Conservation (phyloP, 2,329 filamentous ascomycete species). For the Raffaelea arxii region DNA sequence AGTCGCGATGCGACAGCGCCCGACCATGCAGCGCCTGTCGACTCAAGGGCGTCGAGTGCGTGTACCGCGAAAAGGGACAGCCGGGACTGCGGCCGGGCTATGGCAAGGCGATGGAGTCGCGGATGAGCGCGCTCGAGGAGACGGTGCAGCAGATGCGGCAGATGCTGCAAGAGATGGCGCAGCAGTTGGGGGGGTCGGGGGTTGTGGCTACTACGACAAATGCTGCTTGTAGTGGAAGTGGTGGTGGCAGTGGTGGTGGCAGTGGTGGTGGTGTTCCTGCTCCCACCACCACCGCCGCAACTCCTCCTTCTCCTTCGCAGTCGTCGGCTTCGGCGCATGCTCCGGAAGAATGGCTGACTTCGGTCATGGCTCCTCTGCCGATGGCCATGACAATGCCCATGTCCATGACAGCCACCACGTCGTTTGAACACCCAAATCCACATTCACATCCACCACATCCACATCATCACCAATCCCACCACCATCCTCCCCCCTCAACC, state of each 20-base stretch:
- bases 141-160: slow-evolving; percentile 5
- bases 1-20: slow-evolving; percentile 10
- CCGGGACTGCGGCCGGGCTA: slow-evolving; percentile 10
- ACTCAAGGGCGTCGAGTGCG: slow-evolving; percentile 7
- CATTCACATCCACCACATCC: too few relatives aligned
- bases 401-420: not conserved
- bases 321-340: not conserved
- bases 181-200: too few relatives aligned
- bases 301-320: too few relatives aligned
- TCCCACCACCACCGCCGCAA: not conserved
- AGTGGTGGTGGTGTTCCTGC: too few relatives aligned
- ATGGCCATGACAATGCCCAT: not conserved
- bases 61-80: slow-evolving; percentile 9
- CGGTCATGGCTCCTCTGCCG: not conserved
- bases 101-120: slow-evolving; percentile 9
- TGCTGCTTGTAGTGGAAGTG: too few relatives aligned
- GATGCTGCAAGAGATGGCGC: slow-evolving; percentile 6
- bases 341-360: not conserved
- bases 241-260: too few relatives aligned
- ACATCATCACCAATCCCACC: too few relatives aligned
- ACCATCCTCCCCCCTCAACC: not conserved
- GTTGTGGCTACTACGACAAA: too few relatives aligned
- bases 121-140: slow-evolving; percentile 6
- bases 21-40: slow-evolving; percentile 8
- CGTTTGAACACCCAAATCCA: too few relatives aligned